phyloP scores from a whole-genome alignment of 2,329 filamentous ascomycete genomes.

The Fusarium concolor region DNA sequence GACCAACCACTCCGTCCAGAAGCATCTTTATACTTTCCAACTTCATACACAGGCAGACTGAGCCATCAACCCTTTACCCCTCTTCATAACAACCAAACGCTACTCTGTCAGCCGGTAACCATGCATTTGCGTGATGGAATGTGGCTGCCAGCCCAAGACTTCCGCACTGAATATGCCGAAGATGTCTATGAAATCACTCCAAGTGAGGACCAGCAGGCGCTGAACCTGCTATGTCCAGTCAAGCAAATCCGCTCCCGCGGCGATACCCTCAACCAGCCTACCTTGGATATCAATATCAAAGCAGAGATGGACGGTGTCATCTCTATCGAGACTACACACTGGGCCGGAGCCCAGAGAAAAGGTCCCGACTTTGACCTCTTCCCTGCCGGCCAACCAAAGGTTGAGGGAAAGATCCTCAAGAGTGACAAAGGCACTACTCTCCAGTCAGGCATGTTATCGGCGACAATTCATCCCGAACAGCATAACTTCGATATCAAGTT shows the following conservation, averaged over 20 bases:
- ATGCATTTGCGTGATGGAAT: conserved; percentile 57
- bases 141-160: conserved; percentile 73
- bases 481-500: conserved; percentile 55
- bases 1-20: conserved; percentile 12
- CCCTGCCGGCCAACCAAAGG: conserved; percentile 49
- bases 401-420: conserved; percentile 46
- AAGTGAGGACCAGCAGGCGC: conserved; percentile 57
- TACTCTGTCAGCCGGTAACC: not conserved
- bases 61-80: not conserved
- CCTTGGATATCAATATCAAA: conserved; percentile 57
- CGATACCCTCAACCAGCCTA: conserved; percentile 67
- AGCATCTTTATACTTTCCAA: not conserved
- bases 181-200: conserved; percentile 66
- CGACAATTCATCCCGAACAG: conserved; percentile 51
- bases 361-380: conserved; percentile 56
- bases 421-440: conserved; percentile 53
- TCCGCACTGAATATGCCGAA: conserved; percentile 73
- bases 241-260: conserved; percentile 64
- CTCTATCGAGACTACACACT: conserved; percentile 55
- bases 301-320: conserved; percentile 56
- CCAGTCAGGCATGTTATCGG: conserved; percentile 51
- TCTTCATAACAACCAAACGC: conserved; percentile 2
- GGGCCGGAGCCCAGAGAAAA: conserved; percentile 52
- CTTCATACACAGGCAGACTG: conserved; percentile 17
- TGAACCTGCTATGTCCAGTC: conserved; percentile 67